phyloP scores from a whole-genome alignment of 352 stramenopile genomes.

The Peronospora belbahrii region DNA sequence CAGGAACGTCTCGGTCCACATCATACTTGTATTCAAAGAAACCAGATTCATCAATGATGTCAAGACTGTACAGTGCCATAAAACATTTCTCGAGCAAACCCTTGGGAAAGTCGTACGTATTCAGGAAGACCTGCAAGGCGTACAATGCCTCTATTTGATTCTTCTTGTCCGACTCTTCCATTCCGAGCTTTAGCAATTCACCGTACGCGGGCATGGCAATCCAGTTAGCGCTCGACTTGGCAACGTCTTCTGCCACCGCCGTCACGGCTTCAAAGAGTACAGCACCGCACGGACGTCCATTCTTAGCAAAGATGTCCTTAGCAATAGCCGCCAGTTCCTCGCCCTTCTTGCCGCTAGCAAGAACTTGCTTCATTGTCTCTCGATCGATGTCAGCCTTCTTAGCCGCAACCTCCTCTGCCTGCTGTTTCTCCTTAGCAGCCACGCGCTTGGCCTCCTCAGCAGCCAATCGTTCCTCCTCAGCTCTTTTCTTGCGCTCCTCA shows the following conservation, averaged over 20 bases:
- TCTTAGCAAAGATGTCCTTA: conserved; percentile 46
- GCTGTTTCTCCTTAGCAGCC: conserved; percentile 52
- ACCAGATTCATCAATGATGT: conserved; percentile 69
- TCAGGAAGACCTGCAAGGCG: conserved; percentile 68
- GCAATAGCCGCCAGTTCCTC: conserved; percentile 46
- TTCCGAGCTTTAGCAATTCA: conserved; percentile 45
- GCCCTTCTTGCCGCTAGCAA: conserved; percentile 56
- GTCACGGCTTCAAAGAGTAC: conserved; percentile 55
- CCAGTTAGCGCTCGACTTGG: conserved; percentile 77
- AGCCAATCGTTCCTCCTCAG: conserved; percentile 58
- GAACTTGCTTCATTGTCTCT: conserved; percentile 49
- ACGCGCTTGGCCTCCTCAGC: conserved; percentile 57
- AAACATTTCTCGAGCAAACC: conserved; percentile 78
- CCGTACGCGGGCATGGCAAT: conserved; percentile 57
- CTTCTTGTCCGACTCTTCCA: conserved; percentile 44
- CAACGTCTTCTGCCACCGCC: conserved; percentile 45
- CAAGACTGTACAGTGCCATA: conserved; percentile 77
- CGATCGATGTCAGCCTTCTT: conserved; percentile 47
- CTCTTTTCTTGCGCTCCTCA: conserved; percentile 79
- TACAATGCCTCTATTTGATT: conserved; percentile 69
- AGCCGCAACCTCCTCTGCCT: conserved; percentile 35
- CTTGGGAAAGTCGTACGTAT: conserved; percentile 70
- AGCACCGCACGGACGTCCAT: conserved; percentile 31
- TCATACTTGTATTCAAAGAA: conserved; percentile 88
- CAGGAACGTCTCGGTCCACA: conserved; percentile 56